Evolutionary conservation across 805 yeast genomes (phyloP).

Genomic region (Hanseniaspora clermontiae): DNA sequence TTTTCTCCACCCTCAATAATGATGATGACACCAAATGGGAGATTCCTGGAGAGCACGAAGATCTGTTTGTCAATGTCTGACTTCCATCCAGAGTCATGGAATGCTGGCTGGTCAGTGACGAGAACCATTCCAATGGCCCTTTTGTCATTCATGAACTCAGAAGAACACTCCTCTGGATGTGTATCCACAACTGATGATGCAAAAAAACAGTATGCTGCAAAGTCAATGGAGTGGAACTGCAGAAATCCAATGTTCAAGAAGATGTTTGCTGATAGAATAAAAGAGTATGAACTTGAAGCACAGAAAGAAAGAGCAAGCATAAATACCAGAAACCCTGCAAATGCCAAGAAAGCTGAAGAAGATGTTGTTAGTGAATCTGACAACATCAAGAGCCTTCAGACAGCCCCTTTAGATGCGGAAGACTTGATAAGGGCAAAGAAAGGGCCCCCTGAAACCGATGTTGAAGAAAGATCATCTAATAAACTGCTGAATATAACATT

Average conservation of each 20-base stretch:
- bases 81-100: constrained; percentile 90
- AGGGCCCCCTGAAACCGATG: background rate
- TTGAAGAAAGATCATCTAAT: background rate
- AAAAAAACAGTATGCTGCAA: constrained; percentile 44
- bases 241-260: constrained; percentile 44
- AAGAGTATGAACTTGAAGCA: constrained; percentile 20
- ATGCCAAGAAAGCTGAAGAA: constrained; percentile 12
- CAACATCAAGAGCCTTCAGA: constrained; percentile 10
- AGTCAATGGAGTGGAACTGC: constrained; percentile 49
- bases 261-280: constrained; percentile 60
- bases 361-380: constrained; percentile 13
- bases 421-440: background rate
- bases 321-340: background rate
- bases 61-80: constrained; percentile 88
- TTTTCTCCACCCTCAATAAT: constrained; percentile 83
- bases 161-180: constrained; percentile 75
- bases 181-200: constrained; percentile 49
- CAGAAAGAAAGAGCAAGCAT: background rate
- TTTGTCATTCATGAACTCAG: constrained; percentile 82
- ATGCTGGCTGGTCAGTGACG: constrained; percentile 89
- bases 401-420: constrained; percentile 20
- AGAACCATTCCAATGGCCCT: constrained; percentile 71
- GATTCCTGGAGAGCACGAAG: constrained; percentile 69
- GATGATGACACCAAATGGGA: constrained; percentile 82
- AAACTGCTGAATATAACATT: constrained; percentile 18